Base-by-base conservation (phyloP, 1,284 basidiomycete species). In the Gymnopus androsaceus region DNA sequence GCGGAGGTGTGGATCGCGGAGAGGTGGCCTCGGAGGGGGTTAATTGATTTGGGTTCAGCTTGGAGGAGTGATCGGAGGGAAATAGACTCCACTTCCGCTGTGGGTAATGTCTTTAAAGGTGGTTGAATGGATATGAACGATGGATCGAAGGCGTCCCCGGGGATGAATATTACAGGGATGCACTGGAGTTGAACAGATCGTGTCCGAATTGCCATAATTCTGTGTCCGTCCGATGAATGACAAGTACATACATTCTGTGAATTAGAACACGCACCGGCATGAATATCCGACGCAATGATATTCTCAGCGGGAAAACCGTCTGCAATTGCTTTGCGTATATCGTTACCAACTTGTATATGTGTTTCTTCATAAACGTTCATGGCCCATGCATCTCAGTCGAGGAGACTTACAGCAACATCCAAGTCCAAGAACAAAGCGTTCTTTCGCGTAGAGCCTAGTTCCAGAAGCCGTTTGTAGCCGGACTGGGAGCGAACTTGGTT, bases 381-480 rank as follows among this genome's bases (percentile, higher is more conserved):
- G 14, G 14, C 9, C 17, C 28, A 46, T 25, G 34, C 34, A n/a
- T 38, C n/a, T n/a, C 19, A 33, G 17, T 23, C 28, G 15, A 12
- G 41, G 21, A 25, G 21, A 67, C 78, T 64, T 59, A 82, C 81
- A 80, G 61, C 79, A 81, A 61, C 78, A 81, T 69, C 75, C 6
- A 77, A 63, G 48, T 78, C 76, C 1, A 84, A 69, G n/a, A 83
- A 67, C 44, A 85, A 73, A 2, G 80, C 77, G 41, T 70, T 70
- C 14, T 69, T 58, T 15, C 71, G 72, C 2, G 73, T 69, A 23
- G 66, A 65, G 2, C 70, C 69, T 0, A 83, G 66, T 31, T 72
- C 59, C 3, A 83, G 64, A 6, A 75, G 71, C 7, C 72, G 66
- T 2, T 66, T 56, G 63, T 84, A 84, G 11, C 48, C 33, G 0